phyloP scores from a whole-genome alignment of 1,139 yeast genomes.

The Magnusiomyces fungicola region DNA sequence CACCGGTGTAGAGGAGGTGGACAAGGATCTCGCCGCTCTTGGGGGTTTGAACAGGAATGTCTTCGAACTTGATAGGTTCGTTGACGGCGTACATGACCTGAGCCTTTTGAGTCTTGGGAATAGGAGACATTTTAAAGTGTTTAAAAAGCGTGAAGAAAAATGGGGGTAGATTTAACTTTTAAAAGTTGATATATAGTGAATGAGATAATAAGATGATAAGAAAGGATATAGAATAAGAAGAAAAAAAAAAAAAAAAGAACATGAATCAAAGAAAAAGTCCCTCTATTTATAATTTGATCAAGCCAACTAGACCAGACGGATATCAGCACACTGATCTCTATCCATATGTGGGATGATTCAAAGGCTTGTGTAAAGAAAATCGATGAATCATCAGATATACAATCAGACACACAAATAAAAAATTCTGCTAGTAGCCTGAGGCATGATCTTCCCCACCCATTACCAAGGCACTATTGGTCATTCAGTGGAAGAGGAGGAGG shows the following conservation, averaged over 20 bases:
- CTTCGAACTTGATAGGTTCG: conserved; percentile 17
- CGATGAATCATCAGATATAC: no score
- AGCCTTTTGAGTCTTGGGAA: conserved; percentile 27
- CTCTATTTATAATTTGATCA: no score
- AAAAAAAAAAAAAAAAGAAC: background rate
- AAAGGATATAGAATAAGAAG: background rate
- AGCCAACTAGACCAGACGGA: no score
- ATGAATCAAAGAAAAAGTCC: no score
- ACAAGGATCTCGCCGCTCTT: conserved; percentile 26
- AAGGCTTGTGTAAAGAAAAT: no score
- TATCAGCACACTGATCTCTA: no score
- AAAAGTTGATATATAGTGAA: background rate
- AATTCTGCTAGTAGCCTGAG: no score
- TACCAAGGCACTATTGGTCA: no score
- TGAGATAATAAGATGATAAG: background rate
- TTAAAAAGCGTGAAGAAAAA: background rate
- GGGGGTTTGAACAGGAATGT: conserved; percentile 28
- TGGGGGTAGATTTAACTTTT: background rate
- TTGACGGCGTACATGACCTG: conserved; percentile 18
- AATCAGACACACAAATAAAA: no score
- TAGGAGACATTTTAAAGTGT: conserved; percentile 10
- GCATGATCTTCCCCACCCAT: no score
- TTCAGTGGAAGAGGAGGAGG: no score
- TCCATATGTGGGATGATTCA: no score
- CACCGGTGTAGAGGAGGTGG: conserved; percentile 29